Conservation (phyloP, 352 stramenopile species). For the Phytophthora hibernalis region DNA sequence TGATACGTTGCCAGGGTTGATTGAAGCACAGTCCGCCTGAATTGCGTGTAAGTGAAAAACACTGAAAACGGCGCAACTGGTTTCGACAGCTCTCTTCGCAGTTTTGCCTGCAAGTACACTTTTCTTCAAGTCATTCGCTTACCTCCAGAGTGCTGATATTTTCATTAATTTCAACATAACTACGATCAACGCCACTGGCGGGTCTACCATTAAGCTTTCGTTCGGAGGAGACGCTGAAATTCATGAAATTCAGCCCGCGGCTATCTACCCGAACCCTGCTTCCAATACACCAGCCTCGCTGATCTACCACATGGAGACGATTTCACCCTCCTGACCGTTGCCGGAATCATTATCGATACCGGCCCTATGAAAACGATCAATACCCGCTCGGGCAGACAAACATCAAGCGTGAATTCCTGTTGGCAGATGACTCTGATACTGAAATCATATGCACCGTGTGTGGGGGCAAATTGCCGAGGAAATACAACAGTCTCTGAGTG, state of each 20-base stretch:
- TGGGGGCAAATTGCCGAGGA: not conserved
- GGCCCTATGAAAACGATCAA: not conserved
- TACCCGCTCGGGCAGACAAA: not conserved
- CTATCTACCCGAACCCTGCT: too few relatives aligned
- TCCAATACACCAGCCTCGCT: too few relatives aligned
- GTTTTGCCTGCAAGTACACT: not conserved
- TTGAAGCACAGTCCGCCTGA: not conserved
- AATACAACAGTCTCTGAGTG: not conserved
- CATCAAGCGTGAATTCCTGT: not conserved
- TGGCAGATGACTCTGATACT: not conserved
- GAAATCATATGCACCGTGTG: not conserved
- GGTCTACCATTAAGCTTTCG: too few relatives aligned
- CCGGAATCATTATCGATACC: not conserved
- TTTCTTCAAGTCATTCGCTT: not conserved
- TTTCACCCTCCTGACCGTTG: too few relatives aligned
- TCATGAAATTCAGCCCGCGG: too few relatives aligned
- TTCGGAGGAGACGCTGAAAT: too few relatives aligned
- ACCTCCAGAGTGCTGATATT: not conserved
- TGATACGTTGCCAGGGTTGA: not conserved
- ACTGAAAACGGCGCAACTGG: not conserved
- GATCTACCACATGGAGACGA: too few relatives aligned
- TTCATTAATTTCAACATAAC: not conserved
- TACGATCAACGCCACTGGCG: too few relatives aligned
- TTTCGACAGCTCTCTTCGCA: not conserved
- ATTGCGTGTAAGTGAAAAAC: not conserved